A percentile compares a stretch with the other conserved stretches of the same genome.
Conservation (phyloP, 176 grass and related monocot genomes). For the Dendrocalamus sinicus region DNA sequence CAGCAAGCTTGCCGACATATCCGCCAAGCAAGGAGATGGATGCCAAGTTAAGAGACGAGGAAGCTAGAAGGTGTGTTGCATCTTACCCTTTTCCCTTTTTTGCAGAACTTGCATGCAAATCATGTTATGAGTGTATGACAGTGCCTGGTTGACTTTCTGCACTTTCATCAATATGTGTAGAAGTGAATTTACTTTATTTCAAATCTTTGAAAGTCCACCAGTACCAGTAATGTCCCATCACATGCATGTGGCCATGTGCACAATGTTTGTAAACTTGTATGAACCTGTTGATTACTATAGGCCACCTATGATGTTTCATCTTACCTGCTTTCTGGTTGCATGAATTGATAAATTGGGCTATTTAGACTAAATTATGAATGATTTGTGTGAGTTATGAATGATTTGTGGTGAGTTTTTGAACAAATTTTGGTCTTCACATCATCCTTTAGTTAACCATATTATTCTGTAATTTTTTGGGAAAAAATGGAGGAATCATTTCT, state of each 20-base stretch:
- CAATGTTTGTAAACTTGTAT: slow-evolving; percentile 5
- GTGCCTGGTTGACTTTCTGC: slow-evolving; percentile 2
- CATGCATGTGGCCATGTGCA: slow-evolving; percentile 6
- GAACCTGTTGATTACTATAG: not conserved
- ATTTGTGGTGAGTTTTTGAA: slow-evolving; percentile 1
- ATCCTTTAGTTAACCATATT: not conserved
- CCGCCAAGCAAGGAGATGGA: slow-evolving; percentile 71
- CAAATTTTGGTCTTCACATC: not conserved
- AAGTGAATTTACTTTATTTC: not conserved
- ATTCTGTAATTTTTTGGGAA: not conserved
- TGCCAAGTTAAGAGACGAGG: slow-evolving; percentile 63
- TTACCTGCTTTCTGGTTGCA: slow-evolving; percentile 11
- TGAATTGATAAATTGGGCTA: slow-evolving; percentile 2
- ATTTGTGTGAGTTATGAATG: slow-evolving; percentile 9
- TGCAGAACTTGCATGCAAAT: not conserved
- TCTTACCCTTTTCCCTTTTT: slow-evolving; percentile 28
- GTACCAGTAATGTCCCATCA: not conserved
- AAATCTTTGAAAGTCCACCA: not conserved
- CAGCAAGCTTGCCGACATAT: slow-evolving; percentile 57
- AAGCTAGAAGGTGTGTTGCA: slow-evolving; percentile 56
- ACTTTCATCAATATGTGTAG: not conserved
- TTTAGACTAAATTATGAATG: not conserved
- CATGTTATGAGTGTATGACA: not conserved
- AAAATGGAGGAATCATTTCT: not conserved
- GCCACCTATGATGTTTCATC: not conserved